A percentile compares a stretch with the other conserved stretches of the same genome.
These are phyloP conservation scores for Lactifluus volemus DNA, from an alignment of 768 basidiomycete genomes.

Conservation along the genomic window DNA sequence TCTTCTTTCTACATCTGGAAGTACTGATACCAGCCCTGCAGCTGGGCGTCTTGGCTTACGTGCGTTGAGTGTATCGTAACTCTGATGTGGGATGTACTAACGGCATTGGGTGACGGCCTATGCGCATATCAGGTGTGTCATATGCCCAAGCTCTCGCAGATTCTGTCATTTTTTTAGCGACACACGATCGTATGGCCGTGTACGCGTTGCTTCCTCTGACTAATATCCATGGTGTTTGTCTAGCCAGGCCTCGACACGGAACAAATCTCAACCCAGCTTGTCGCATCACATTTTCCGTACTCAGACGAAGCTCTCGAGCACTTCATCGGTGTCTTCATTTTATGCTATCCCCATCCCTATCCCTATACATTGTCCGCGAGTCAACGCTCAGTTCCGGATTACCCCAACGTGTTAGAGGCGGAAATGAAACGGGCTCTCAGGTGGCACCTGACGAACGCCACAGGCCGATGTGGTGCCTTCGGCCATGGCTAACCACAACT, in stretches of 20 bases:
- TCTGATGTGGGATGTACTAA: background rate
- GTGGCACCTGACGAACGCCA: constrained; percentile 17
- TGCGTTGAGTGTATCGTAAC: background rate
- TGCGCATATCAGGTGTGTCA: constrained; percentile 6
- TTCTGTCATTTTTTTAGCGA: background rate
- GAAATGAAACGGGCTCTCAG: background rate
- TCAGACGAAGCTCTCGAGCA: background rate
- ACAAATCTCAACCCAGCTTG: background rate
- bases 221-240: background rate
- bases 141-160: background rate
- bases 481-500: background rate
- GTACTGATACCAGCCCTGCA: background rate
- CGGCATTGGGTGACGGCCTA: constrained; percentile 5
- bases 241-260: background rate
- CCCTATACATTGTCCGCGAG: background rate
- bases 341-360: background rate
- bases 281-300: background rate
- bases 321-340: constrained; percentile 5
- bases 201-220: constrained; percentile 5
- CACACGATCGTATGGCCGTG: constrained; percentile 6
- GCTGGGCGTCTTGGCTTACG: constrained; percentile 12
- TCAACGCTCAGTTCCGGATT: constrained; percentile 1
- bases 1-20: constrained; percentile 13
- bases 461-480: constrained; percentile 10
- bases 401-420: constrained; percentile 4